Conservation (phyloP, 805 yeast species). For the Ogataea henricii region DNA sequence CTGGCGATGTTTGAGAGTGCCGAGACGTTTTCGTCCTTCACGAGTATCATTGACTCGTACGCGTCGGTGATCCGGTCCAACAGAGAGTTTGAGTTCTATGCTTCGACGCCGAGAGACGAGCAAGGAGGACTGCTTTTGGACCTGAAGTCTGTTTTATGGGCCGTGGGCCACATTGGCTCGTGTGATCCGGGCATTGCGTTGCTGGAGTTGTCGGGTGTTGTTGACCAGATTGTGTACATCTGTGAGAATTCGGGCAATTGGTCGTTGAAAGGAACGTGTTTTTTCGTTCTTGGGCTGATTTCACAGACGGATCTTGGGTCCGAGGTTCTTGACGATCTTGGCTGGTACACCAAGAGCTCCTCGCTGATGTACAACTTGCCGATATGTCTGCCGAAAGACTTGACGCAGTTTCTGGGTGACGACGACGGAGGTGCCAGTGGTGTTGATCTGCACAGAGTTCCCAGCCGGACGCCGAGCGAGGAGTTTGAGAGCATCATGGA, state of each 20-base stretch:
- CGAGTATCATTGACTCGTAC: constrained; percentile 22
- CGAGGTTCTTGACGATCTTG: constrained; percentile 79
- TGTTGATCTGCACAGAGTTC: constrained; percentile 11
- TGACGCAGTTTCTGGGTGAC: background rate
- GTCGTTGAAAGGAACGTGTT: constrained; percentile 74
- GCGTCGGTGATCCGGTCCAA: constrained; percentile 16
- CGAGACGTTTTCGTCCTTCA: constrained; percentile 28
- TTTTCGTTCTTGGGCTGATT: constrained; percentile 73
- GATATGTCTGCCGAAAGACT: constrained; percentile 30
- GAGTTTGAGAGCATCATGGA: constrained; percentile 27
- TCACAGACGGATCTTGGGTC: constrained; percentile 75
- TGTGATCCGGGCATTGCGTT: constrained; percentile 66
- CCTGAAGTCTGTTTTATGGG: constrained; percentile 82
- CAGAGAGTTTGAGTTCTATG: constrained; percentile 24
- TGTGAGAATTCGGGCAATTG: constrained; percentile 50
- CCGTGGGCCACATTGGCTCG: constrained; percentile 80
- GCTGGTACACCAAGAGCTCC: constrained; percentile 63
- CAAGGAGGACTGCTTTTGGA: constrained; percentile 42
- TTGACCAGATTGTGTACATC: constrained; percentile 54
- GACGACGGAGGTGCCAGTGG: background rate
- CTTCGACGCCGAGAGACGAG: constrained; percentile 20
- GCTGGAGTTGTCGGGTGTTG: constrained; percentile 48
- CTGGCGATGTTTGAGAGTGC: constrained; percentile 51
- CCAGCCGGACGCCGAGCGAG: constrained; percentile 14
- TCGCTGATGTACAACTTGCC: constrained; percentile 42